phyloP scores from a whole-genome alignment of 495 filamentous ascomycete species.

The Tetracladium marchalianum region DNA sequence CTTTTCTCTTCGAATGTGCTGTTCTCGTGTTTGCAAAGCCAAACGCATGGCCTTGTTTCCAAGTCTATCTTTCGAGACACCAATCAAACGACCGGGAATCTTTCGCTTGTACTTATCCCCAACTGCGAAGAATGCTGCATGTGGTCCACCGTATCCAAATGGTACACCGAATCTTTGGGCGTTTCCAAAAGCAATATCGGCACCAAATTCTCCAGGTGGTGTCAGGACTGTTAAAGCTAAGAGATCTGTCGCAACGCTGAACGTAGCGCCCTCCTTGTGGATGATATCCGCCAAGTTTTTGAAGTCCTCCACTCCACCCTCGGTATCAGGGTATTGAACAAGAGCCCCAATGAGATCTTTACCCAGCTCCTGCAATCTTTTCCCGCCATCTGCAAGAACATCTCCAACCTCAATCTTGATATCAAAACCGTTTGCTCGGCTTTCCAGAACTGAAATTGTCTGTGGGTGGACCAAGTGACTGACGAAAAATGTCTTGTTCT shows the following conservation, averaged over 20 bases:
- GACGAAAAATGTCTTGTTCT: constrained; percentile 74
- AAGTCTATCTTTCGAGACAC: constrained; percentile 84
- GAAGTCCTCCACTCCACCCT: constrained; percentile 74
- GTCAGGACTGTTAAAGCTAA: constrained; percentile 83
- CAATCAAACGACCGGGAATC: constrained; percentile 88
- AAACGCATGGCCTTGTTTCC: constrained; percentile 79
- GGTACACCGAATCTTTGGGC: constrained; percentile 94
- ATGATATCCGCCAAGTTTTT: constrained; percentile 61
- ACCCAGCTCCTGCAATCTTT: constrained; percentile 60
- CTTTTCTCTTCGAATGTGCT: constrained; percentile 96
- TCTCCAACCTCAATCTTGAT: constrained; percentile 70
- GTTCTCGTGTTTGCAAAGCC: constrained; percentile 89
- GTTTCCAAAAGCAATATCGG: constrained; percentile 94
- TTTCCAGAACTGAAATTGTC: constrained; percentile 76
- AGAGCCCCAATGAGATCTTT: constrained; percentile 85
- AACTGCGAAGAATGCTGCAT: constrained; percentile 95
- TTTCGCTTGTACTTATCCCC: constrained; percentile 90
- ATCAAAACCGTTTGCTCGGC: constrained; percentile 88
- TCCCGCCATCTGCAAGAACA: constrained; percentile 50
- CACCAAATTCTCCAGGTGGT: constrained; percentile 91
- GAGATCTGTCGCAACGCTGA: constrained; percentile 87
- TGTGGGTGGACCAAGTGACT: constrained; percentile 80
- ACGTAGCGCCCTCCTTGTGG: constrained; percentile 69
- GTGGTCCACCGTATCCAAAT: constrained; percentile 88
- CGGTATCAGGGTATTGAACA: constrained; percentile 90